Percentiles rank a stretch among this genome's conserved stretches.
Evolutionary conservation across 1,284 basidiomycete genomes (phyloP).

Genomic region (Hymenochaete sp.): DNA sequence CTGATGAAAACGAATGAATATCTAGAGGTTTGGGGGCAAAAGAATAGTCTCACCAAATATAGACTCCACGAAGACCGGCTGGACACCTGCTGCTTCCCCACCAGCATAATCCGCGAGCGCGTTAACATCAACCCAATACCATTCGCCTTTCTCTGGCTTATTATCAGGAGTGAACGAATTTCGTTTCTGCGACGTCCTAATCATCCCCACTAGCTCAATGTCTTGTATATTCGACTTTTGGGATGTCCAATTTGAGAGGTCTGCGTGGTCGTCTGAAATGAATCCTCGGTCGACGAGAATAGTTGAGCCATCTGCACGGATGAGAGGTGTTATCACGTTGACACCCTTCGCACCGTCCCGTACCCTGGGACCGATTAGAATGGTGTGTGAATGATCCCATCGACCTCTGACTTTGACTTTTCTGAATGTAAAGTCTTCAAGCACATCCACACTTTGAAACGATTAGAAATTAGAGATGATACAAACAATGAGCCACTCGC

Average conservation of each 20-base stretch:
- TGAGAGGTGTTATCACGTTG: slow-evolving; percentile 79
- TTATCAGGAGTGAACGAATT: slow-evolving; percentile 89
- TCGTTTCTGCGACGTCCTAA: slow-evolving; percentile 57
- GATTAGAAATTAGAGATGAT: slow-evolving; percentile 12
- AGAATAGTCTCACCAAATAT: slow-evolving; percentile 54
- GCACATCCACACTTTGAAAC: slow-evolving; percentile 43
- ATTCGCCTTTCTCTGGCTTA: slow-evolving; percentile 68
- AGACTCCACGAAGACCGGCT: slow-evolving; percentile 81
- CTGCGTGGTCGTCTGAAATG: slow-evolving; percentile 55
- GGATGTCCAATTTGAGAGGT: slow-evolving; percentile 28
- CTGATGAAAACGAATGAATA: slow-evolving; percentile 34
- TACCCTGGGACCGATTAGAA: slow-evolving; percentile 82
- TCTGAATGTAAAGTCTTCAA: slow-evolving; percentile 84
- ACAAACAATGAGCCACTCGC: not conserved
- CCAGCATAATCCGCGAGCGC: slow-evolving; percentile 79
- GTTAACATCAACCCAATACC: slow-evolving; percentile 88
- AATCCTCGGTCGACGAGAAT: slow-evolving; percentile 91
- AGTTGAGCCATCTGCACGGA: slow-evolving; percentile 68
- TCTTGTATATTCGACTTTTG: slow-evolving; percentile 29
- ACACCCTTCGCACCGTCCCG: slow-evolving; percentile 83
- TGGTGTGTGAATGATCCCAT: slow-evolving; percentile 69
- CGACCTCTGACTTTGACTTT: slow-evolving; percentile 72
- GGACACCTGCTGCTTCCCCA: slow-evolving; percentile 58
- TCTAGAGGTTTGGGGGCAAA: slow-evolving; percentile 13
- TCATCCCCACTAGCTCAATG: slow-evolving; percentile 66